These are phyloP conservation scores for Teunomyces stri DNA, from an alignment of 805 yeast species.

Conservation along the genomic window DNA sequence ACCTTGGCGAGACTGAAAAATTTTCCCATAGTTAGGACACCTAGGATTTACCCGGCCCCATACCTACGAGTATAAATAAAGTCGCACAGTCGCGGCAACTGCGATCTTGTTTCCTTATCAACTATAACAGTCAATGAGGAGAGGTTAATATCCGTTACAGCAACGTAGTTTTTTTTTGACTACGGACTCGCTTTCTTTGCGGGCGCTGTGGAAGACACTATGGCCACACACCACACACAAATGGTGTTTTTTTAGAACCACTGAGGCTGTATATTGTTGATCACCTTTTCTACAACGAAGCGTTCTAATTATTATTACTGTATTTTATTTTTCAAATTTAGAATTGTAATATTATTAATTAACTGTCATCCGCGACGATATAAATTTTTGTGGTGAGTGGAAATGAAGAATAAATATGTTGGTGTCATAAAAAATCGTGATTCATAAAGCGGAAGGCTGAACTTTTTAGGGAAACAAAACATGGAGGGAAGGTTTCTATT, in stretches of 20 bases:
- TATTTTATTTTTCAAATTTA: background rate
- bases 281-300: background rate
- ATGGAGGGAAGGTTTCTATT: background rate
- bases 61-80: background rate
- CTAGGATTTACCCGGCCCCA: background rate
- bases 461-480: conserved; percentile 1
- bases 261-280: conserved; percentile 34
- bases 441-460: conserved; percentile 1
- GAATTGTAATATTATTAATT: background rate
- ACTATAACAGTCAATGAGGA: conserved; percentile 62
- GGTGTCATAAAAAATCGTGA: conserved; percentile 3
- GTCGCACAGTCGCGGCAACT: background rate
- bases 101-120: conserved; percentile 34
- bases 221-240: conserved; percentile 50
- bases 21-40: background rate
- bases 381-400: background rate
- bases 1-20: conserved; percentile 6
- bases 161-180: conserved; percentile 8
- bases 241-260: conserved; percentile 33
- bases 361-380: background rate
- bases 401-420: conserved; percentile 1
- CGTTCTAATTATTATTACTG: background rate
- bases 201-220: conserved; percentile 58
- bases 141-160: conserved; percentile 44
- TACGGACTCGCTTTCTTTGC: conserved; percentile 17